Conservation (phyloP, 1,139 yeast genomes). For the Sugiyamaella neomexicana region DNA sequence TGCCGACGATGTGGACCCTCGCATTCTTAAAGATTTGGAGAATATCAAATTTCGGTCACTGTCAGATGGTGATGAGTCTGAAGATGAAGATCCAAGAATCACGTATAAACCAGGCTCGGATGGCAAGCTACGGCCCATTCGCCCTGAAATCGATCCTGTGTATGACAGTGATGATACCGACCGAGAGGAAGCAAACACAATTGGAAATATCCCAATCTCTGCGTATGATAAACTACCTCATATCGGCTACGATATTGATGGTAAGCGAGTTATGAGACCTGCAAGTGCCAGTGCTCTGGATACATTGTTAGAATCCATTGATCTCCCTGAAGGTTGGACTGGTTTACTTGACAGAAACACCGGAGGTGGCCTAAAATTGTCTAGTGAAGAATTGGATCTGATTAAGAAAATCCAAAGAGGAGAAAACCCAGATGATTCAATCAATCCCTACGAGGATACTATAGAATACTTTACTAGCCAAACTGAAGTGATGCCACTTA, state of each 20-base stretch:
- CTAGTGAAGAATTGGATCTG: constrained; percentile 87
- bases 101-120: constrained; percentile 55
- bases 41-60: constrained; percentile 26
- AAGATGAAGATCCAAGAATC: constrained; percentile 31
- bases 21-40: constrained; percentile 26
- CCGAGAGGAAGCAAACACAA: constrained; percentile 77
- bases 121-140: constrained; percentile 71
- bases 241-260: constrained; percentile 94
- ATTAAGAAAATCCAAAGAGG: constrained; percentile 83
- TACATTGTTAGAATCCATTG: constrained; percentile 81
- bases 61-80: constrained; percentile 25
- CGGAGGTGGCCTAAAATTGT: constrained; percentile 80
- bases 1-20: constrained; percentile 28
- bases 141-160: constrained; percentile 88
- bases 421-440: constrained; percentile 75
- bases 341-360: constrained; percentile 90
- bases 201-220: constrained; percentile 87
- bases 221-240: constrained; percentile 98
- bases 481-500: constrained; percentile 85
- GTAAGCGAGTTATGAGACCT: constrained; percentile 97
- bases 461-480: constrained; percentile 93
- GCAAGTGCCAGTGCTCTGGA: constrained; percentile 96
- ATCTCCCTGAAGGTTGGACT: constrained; percentile 97
- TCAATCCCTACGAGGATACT: constrained; percentile 89
- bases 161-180: constrained; percentile 95